Conservation (phyloP, 148 eudicot genomes). For the Rhododendron griersonianum region DNA sequence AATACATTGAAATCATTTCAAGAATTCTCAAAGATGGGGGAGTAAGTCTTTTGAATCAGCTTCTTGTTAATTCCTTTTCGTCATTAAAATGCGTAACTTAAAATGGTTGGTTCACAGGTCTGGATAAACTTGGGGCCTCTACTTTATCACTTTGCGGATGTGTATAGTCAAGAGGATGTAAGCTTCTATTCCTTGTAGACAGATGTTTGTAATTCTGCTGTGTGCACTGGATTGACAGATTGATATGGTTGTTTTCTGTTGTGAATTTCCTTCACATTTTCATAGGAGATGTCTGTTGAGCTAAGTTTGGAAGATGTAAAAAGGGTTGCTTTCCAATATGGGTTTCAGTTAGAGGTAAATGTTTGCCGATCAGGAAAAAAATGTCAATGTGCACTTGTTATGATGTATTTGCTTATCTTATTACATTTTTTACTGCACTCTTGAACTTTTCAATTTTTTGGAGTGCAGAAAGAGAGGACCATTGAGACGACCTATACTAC, state of each 20-base stretch:
- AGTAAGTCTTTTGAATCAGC: constrained; percentile 40
- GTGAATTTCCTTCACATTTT: constrained; percentile 1
- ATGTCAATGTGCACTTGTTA: neutral
- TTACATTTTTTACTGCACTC: neutral
- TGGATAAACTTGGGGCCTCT: constrained; percentile 99
- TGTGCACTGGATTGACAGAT: neutral
- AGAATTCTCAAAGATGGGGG: constrained; percentile 91
- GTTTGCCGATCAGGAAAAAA: neutral
- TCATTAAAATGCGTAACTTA: neutral
- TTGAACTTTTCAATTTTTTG: neutral
- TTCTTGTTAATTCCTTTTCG: constrained; percentile 7
- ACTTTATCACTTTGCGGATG: constrained; percentile 94
- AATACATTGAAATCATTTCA: constrained; percentile 87
- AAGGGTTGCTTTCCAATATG: constrained; percentile 65
- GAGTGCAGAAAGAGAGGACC: constrained; percentile 63
- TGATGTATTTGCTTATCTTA: neutral
- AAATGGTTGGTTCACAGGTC: constrained; percentile 48
- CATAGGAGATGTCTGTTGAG: constrained; percentile 95
- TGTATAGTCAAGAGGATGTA: constrained; percentile 77
- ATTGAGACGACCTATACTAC: constrained; percentile 82
- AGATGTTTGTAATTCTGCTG: neutral
- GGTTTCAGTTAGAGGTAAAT: constrained; percentile 79
- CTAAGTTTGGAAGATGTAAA: constrained; percentile 94
- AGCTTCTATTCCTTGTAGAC: constrained; percentile 18
- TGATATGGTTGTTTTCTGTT: neutral